A percentile compares a stretch with the other conserved stretches of the same genome.
These are phyloP conservation scores for Lunasporangiospora selenospora DNA, from an alignment of 192 early-diverging fungal genomes.

Conservation along the genomic window DNA sequence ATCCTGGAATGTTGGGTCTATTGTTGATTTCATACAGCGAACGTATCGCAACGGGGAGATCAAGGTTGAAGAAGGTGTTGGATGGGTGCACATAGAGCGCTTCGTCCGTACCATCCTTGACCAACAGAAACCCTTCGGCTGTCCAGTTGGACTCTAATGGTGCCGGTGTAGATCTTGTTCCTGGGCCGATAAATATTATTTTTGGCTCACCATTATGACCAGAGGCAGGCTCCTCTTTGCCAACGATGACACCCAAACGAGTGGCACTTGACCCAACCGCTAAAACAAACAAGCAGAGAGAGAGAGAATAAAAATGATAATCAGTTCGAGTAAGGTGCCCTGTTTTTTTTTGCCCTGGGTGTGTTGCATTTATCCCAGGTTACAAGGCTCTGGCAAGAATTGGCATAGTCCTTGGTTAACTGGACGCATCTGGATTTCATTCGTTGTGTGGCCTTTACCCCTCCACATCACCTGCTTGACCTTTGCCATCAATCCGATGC, in stretches of 20 bases:
- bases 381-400: no score
- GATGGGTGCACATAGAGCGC: slow-evolving; percentile 5
- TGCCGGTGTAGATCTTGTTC: not conserved
- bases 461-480: no score
- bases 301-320: not conserved
- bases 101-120: slow-evolving; percentile 16
- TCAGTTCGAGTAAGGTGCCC: not conserved
- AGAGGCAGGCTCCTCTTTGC: slow-evolving; percentile 1
- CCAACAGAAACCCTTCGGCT: slow-evolving; percentile 7
- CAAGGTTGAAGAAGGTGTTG: slow-evolving; percentile 13
- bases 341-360: no score
- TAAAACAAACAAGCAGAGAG: not conserved
- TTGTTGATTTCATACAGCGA: not conserved
- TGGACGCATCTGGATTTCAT: no score
- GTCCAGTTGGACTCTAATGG: slow-evolving; percentile 19
- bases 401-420: no score
- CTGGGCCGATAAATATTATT: slow-evolving; percentile 16
- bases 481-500: no score
- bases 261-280: slow-evolving; percentile 8
- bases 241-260: slow-evolving; percentile 12
- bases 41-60: slow-evolving; percentile 5
- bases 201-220: slow-evolving; percentile 1
- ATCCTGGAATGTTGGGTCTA: slow-evolving; percentile 6
- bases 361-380: no score
- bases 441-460: no score